Percentiles rank a stretch among this genome's conserved stretches.
Evolutionary conservation across 495 filamentous ascomycete species (phyloP).

Genomic region (Ramalina intermedia): DNA sequence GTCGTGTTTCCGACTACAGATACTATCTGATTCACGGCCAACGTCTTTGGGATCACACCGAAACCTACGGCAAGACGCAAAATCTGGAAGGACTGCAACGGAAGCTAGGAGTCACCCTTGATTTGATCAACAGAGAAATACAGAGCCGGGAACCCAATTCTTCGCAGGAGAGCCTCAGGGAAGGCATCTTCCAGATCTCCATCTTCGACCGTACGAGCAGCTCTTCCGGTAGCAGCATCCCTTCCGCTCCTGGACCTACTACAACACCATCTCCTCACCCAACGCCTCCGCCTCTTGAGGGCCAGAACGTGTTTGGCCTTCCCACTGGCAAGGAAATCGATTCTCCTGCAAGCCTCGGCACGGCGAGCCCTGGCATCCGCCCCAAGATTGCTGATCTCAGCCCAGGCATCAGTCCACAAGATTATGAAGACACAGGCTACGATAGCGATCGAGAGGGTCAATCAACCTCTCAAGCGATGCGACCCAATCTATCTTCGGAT

Average conservation of each 20-base stretch:
- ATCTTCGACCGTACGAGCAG: conserved; percentile 63
- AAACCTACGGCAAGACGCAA: conserved; percentile 26
- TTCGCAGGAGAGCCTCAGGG: conserved; percentile 32
- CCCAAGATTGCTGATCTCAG: conserved; percentile 19
- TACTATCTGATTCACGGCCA: conserved; percentile 28
- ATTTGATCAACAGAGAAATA: conserved; percentile 42
- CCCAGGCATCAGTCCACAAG: conserved; percentile 15
- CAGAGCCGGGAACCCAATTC: conserved; percentile 36
- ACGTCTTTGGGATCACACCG: conserved; percentile 25
- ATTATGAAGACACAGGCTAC: conserved; percentile 27
- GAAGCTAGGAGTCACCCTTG: conserved; percentile 32
- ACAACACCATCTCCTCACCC: conserved; percentile 13
- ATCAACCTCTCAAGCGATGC: conserved; percentile 15
- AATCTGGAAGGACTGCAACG: conserved; percentile 25
- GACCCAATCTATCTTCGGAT: conserved; percentile 10
- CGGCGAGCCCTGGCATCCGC: conserved; percentile 3
- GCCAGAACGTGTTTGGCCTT: conserved; percentile 10
- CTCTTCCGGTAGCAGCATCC: conserved; percentile 36
- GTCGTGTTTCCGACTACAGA: conserved; percentile 17
- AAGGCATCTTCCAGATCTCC: conserved; percentile 37
- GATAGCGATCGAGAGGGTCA: conserved; percentile 31
- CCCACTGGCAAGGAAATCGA: conserved; percentile 9
- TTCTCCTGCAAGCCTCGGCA: conserved; percentile 9
- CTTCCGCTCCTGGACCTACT: conserved; percentile 20
- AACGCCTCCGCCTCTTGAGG: conserved; percentile 10